Percentiles rank a stretch among this genome's conserved stretches.
These are phyloP conservation scores for Alternaria burnsii DNA, from an alignment of 2,329 filamentous ascomycete species.

Conservation along the genomic window DNA sequence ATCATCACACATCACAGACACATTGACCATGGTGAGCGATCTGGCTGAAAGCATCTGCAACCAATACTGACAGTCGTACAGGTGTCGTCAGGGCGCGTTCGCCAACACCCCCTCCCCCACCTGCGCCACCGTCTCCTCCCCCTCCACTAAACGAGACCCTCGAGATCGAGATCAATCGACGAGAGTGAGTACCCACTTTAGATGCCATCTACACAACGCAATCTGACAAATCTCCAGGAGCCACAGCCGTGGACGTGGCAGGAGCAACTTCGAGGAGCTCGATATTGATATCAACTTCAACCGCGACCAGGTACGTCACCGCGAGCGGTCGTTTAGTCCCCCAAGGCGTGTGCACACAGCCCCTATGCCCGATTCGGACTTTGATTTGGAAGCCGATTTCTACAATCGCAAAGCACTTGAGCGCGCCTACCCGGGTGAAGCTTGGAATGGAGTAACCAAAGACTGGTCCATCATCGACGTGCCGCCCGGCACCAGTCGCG, in stretches of 20 bases:
- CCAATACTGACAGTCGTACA: constrained; percentile 26
- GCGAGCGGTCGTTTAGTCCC: constrained; percentile 51
- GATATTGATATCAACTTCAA: constrained; percentile 73
- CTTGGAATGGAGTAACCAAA: constrained; percentile 75
- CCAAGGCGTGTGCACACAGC: constrained; percentile 55
- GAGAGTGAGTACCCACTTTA: constrained; percentile 50
- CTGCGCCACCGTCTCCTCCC: constrained; percentile 54
- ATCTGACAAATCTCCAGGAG: constrained; percentile 33
- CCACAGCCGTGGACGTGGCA: constrained; percentile 55
- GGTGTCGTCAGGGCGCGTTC: constrained; percentile 58
- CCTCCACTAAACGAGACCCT: constrained; percentile 60
- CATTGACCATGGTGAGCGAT: constrained; percentile 79
- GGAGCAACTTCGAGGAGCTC: constrained; percentile 63
- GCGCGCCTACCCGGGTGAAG: constrained; percentile 75
- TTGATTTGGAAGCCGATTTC: constrained; percentile 65
- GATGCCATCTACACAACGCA: not conserved
- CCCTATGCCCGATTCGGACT: constrained; percentile 53
- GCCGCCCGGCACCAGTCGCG: constrained; percentile 80
- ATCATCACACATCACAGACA: constrained; percentile 89
- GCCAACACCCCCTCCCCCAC: constrained; percentile 60
- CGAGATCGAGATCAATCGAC: constrained; percentile 65
- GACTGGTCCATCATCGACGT: constrained; percentile 86
- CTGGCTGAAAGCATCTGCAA: not conserved
- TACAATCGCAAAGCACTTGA: constrained; percentile 74
- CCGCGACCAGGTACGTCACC: constrained; percentile 55